Percentiles rank a stretch among this genome's conserved stretches.
Evolutionary conservation across 1,284 basidiomycete genomes (phyloP).

Genomic region (Apiotrichum montevideense): DNA sequence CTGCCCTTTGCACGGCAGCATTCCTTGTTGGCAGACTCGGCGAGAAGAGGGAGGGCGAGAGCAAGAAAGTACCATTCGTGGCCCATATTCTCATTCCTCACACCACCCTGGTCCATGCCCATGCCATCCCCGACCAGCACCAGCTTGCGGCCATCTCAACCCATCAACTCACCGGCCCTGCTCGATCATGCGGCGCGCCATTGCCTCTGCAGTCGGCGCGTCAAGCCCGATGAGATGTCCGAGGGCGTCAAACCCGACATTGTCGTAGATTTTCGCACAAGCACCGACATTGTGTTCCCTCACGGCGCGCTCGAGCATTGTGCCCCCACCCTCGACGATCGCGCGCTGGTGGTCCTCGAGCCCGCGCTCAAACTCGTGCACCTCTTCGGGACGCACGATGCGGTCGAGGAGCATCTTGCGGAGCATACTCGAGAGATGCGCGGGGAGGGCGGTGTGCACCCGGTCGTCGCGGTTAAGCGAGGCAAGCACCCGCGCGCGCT

Average conservation of each 20-base stretch:
- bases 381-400: conserved; percentile 80
- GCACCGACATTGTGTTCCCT: conserved; percentile 97
- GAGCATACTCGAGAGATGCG: conserved; percentile 66
- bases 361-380: conserved; percentile 79
- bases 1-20: too few species aligned
- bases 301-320: conserved; percentile 93
- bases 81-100: too few species aligned
- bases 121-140: too few species aligned
- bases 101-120: too few species aligned
- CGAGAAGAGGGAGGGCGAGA: too few species aligned
- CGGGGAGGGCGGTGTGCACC: conserved; percentile 56
- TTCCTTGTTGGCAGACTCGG: too few species aligned
- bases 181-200: conserved; percentile 89
- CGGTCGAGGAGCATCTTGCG: conserved; percentile 97
- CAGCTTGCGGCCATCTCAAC: too few species aligned
- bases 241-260: conserved; percentile 83
- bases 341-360: conserved; percentile 91
- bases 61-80: too few species aligned
- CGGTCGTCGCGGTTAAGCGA: conserved; percentile 92
- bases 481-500: conserved; percentile 83
- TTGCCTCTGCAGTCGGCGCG: conserved; percentile 81
- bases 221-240: conserved; percentile 78
- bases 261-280: conserved; percentile 89
- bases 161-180: conserved; percentile 60
- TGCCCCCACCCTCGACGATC: conserved; percentile 68